Percentiles rank a stretch among this genome's conserved stretches.
Evolutionary conservation across 169 alveolate genomes (phyloP).

Genomic region (Eimeria sp.): DNA sequence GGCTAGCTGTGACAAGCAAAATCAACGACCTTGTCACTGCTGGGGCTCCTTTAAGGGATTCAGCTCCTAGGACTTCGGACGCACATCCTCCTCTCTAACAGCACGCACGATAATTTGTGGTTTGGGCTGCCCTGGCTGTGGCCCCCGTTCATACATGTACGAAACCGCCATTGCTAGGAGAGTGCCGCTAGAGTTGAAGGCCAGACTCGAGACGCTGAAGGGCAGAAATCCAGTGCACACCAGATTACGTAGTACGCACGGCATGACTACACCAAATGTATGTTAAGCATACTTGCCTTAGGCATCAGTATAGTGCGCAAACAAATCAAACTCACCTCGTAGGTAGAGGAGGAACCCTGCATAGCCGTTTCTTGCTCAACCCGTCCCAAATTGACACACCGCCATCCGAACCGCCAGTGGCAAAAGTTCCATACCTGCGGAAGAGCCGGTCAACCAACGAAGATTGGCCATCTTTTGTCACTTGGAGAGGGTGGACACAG

Average conservation of each 20-base stretch:
- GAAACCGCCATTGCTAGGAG: conserved; percentile 83
- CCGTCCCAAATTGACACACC: conserved; percentile 96
- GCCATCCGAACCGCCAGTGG: conserved; percentile 97
- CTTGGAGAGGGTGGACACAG: background rate
- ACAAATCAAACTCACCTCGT: conserved; percentile 42
- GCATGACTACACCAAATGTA: background rate
- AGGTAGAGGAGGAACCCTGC: conserved; percentile 87
- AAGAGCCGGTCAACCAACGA: background rate
- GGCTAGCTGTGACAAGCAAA: conserved; percentile 31
- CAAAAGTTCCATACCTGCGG: conserved; percentile 92
- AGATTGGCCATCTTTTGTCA: background rate
- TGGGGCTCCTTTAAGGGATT: background rate
- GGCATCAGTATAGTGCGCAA: background rate
- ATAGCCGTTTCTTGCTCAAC: conserved; percentile 92
- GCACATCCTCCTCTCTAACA: conserved; percentile 82
- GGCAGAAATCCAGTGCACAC: background rate
- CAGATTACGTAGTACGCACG: background rate
- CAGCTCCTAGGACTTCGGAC: conserved; percentile 74
- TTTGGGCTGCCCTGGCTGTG: conserved; percentile 65
- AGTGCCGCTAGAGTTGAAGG: conserved; percentile 85
- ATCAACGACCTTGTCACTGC: background rate
- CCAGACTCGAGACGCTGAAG: conserved; percentile 75
- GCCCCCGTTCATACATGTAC: conserved; percentile 82
- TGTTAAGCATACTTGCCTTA: background rate
- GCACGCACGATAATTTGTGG: conserved; percentile 81